Percentiles rank a stretch among this genome's conserved stretches.
phyloP scores from a whole-genome alignment of 495 filamentous ascomycete genomes.

The Hypoxylon cercidicola region DNA sequence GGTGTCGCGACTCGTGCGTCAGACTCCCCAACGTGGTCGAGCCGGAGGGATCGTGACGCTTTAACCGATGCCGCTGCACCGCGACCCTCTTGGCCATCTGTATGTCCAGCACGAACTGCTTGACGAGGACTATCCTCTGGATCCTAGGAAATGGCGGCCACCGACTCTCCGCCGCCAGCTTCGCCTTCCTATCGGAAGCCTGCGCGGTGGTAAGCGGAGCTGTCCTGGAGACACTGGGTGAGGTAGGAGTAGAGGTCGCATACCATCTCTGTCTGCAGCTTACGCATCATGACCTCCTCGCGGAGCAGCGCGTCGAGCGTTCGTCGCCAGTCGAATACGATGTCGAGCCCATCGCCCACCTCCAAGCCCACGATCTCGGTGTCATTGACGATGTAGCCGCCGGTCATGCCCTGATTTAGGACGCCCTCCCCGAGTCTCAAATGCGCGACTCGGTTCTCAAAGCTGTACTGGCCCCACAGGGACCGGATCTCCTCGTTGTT shows the following conservation, averaged over 20 bases:
- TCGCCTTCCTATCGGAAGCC: conserved; percentile 21
- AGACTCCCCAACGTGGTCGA: conserved; percentile 22
- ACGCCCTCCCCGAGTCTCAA: conserved; percentile 32
- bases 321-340: conserved; percentile 31
- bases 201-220: conserved; percentile 25
- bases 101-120: conserved; percentile 33
- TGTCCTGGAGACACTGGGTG: conserved; percentile 12
- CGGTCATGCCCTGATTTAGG: conserved; percentile 32
- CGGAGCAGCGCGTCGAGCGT: conserved; percentile 33
- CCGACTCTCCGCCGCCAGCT: conserved; percentile 21
- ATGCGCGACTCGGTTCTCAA: conserved; percentile 36
- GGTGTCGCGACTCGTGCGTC: conserved; percentile 30
- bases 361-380: conserved; percentile 30
- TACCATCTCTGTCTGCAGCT: conserved; percentile 33
- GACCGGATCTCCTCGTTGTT: conserved; percentile 25
- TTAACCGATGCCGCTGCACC: conserved; percentile 28
- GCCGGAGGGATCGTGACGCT: conserved; percentile 25
- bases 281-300: conserved; percentile 38
- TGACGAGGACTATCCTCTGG: conserved; percentile 23
- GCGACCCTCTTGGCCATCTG: conserved; percentile 38
- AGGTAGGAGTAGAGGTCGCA: conserved; percentile 17
- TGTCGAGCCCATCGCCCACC: conserved; percentile 29
- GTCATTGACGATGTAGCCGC: conserved; percentile 35
- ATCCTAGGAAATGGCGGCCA: conserved; percentile 36
- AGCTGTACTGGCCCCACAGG: conserved; percentile 33